phyloP scores from a whole-genome alignment of 768 basidiomycete species.

The Dioszegia crocea region DNA sequence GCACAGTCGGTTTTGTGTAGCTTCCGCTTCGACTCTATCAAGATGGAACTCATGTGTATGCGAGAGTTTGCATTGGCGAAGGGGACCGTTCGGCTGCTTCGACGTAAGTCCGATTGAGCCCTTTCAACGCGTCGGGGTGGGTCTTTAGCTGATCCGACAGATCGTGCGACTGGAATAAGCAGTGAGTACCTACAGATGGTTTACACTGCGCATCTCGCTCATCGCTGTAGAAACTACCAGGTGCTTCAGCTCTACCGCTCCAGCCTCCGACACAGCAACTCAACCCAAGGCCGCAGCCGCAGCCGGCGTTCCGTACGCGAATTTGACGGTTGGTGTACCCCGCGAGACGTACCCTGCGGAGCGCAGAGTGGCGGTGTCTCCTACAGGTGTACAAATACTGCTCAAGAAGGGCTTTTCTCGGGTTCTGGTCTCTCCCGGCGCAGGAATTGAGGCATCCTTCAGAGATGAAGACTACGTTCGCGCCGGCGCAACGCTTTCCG shows the following conservation, averaged over 20 bases:
- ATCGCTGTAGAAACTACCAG: not conserved
- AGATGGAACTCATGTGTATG: no score
- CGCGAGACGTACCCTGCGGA: conserved; percentile 73
- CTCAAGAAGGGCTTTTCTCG: conserved; percentile 76
- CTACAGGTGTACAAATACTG: conserved; percentile 68
- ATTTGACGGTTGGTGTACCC: conserved; percentile 71
- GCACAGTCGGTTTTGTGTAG: no score
- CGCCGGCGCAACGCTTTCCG: conserved; percentile 69
- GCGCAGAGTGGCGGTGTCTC: conserved; percentile 74
- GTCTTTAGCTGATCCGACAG: no score
- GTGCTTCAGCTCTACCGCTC: not conserved
- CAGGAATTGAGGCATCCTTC: conserved; percentile 71
- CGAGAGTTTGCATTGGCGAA: no score
- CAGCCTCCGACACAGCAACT: no score
- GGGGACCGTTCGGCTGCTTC: no score
- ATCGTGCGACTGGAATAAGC: no score
- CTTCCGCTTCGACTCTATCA: no score
- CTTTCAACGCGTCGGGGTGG: no score
- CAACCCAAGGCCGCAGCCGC: not conserved
- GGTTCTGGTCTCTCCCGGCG: conserved; percentile 68
- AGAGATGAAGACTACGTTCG: conserved; percentile 71
- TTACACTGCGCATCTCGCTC: no score
- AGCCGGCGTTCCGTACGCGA: conserved; percentile 56
- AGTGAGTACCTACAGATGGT: no score
- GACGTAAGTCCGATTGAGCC: no score